These are phyloP conservation scores for Azolla pinnata DNA, from an alignment of 75 land plant genomes.

Conservation along the genomic window DNA sequence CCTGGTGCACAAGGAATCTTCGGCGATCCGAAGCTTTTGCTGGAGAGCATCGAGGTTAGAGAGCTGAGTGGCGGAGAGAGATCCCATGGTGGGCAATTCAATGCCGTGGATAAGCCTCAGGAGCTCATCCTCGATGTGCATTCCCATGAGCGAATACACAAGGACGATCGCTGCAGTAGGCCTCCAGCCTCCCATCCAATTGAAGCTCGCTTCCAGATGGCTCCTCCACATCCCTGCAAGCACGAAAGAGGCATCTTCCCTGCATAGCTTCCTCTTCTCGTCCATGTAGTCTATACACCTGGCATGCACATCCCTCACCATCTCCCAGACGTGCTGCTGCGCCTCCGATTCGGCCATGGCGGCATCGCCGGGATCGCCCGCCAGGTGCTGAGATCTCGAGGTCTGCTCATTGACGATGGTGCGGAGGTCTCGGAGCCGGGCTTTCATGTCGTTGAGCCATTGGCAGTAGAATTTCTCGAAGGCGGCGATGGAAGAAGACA, in stretches of 20 bases:
- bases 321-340: no score
- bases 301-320: no score
- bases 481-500: no score
- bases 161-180: conserved; percentile 16
- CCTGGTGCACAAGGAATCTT: conserved; percentile 18
- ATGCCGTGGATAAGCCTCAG: conserved; percentile 18
- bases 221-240: conserved; percentile 21
- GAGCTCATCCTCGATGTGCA: conserved; percentile 20
- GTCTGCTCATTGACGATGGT: no score
- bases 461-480: no score
- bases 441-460: no score
- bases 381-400: no score
- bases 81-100: conserved; percentile 21
- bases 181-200: conserved; percentile 34
- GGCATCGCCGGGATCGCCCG: no score
- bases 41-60: conserved; percentile 13
- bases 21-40: conserved; percentile 10
- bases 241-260: conserved; percentile 17
- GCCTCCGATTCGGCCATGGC: no score
- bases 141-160: conserved; percentile 24
- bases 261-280: conserved; percentile 11
- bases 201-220: conserved; percentile 20
- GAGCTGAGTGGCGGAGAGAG: conserved; percentile 21
- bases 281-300: no score
- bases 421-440: no score